These are phyloP conservation scores for Flaveria sonorensis DNA, from an alignment of 129 eudicot species.

Conservation along the genomic window DNA sequence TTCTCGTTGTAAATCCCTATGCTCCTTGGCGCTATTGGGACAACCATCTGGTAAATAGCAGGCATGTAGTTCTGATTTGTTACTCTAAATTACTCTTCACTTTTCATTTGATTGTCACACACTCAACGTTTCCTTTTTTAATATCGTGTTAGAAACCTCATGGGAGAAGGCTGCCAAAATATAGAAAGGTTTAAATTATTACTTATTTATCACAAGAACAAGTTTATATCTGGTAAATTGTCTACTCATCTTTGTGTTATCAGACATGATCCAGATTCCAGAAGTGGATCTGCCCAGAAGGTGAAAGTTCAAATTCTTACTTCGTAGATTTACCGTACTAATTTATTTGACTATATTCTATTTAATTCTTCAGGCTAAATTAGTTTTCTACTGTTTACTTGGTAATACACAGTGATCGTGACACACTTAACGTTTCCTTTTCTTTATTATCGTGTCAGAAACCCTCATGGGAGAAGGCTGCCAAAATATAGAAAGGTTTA, in stretches of 20 bases:
- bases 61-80: too few relatives aligned
- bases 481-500: conserved; percentile 82
- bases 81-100: too few relatives aligned
- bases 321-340: background rate
- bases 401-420: conserved; percentile 12
- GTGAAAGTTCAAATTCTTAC: conserved; percentile 34
- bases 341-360: conserved; percentile 14
- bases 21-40: too few relatives aligned
- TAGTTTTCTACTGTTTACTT: background rate
- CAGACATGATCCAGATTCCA: conserved; percentile 90
- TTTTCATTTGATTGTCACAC: too few relatives aligned
- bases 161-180: conserved; percentile 99
- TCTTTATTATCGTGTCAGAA: conserved; percentile 50
- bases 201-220: conserved; percentile 14
- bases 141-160: conserved; percentile 68
- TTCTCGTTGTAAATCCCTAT: too few relatives aligned
- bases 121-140: background rate
- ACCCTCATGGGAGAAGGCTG: conserved; percentile 99
- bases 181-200: conserved; percentile 61
- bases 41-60: too few relatives aligned
- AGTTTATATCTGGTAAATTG: background rate
- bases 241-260: conserved; percentile 35
- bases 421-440: background rate
- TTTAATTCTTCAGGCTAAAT: background rate
- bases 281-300: conserved; percentile 86